Evolutionary conservation across 1,139 yeast species (phyloP).

Genomic region (Scheffersomyces cryptocercus): DNA sequence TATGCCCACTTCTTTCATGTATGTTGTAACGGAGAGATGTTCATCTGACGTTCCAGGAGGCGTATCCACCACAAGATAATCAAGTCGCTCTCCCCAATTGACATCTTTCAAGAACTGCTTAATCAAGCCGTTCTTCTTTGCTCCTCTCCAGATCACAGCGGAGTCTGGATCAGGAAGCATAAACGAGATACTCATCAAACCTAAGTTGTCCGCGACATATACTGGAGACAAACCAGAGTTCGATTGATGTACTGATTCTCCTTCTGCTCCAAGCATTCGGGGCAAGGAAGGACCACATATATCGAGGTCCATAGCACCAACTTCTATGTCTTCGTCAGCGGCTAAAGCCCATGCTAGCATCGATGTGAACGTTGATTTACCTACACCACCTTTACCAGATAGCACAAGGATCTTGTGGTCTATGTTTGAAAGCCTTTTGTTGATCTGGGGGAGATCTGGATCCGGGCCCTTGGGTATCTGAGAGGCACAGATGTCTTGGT

Average conservation of each 20-base stretch:
- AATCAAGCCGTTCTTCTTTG: constrained; percentile 88
- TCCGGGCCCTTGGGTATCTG: constrained; percentile 90
- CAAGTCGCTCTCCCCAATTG: constrained; percentile 87
- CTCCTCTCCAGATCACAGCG: constrained; percentile 97
- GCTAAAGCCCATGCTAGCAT: constrained; percentile 97
- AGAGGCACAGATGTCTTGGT: constrained; percentile 84
- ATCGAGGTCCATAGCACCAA: constrained; percentile 96
- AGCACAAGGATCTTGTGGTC: constrained; percentile 83
- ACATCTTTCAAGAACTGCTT: constrained; percentile 95
- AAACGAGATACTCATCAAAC: constrained; percentile 93
- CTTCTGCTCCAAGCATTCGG: constrained; percentile 88
- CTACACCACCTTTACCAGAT: constrained; percentile 98
- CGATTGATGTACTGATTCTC: constrained; percentile 85
- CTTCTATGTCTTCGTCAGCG: constrained; percentile 80
- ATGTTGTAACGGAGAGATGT: constrained; percentile 85
- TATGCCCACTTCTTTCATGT: constrained; percentile 84
- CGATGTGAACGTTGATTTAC: constrained; percentile 92
- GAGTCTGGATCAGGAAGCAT: constrained; percentile 94
- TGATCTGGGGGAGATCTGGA: constrained; percentile 85
- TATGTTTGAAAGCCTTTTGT: constrained; percentile 63
- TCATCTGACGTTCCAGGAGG: constrained; percentile 99
- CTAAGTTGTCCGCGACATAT: constrained; percentile 90
- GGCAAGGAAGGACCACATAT: constrained; percentile 98
- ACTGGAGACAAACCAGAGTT: constrained; percentile 97
- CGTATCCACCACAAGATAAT: constrained; percentile 88